phyloP scores from a whole-genome alignment of 2,329 filamentous ascomycete species.

The Cordyceps cicadae region DNA sequence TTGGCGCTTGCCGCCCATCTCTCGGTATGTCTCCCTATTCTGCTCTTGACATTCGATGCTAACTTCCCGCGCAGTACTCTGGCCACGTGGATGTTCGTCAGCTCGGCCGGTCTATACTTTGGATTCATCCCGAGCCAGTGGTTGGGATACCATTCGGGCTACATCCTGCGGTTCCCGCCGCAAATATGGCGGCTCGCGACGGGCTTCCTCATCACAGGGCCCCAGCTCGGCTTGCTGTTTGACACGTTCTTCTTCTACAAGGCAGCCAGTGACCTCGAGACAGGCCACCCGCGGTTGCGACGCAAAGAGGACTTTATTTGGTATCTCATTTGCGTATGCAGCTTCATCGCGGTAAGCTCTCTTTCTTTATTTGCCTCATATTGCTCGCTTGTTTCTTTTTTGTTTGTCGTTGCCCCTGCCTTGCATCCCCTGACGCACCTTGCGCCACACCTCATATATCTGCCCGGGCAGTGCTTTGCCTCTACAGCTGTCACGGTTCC shows the following conservation, averaged over 20 bases:
- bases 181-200: conserved; percentile 36
- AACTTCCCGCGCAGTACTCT: conserved; percentile 10
- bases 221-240: conserved; percentile 48
- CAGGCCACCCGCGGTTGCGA: conserved; percentile 60
- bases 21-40: conserved; percentile 28
- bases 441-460: conserved; percentile 51
- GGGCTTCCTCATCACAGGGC: conserved; percentile 33
- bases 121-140: conserved; percentile 41
- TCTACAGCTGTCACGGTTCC: conserved; percentile 72
- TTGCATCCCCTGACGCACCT: conserved; percentile 11
- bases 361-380: conserved; percentile 16
- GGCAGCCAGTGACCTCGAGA: conserved; percentile 69
- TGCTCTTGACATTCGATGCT: conserved; percentile 5
- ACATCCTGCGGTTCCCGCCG: conserved; percentile 43
- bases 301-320: conserved; percentile 71
- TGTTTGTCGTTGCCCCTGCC: neutral
- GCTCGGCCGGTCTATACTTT: conserved; percentile 52
- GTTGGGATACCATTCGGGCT: conserved; percentile 44
- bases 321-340: conserved; percentile 67
- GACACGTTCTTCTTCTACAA: conserved; percentile 71
- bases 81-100: conserved; percentile 21
- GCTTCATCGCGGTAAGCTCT: conserved; percentile 67
- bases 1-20: conserved; percentile 32
- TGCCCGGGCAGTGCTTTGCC: conserved; percentile 65
- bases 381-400: conserved; percentile 15